Evolutionary conservation across 106 monocot genomes (phyloP), one percentile per base, ranked within the genome.

Genomic region (Xerophyta viscosa): DNA sequence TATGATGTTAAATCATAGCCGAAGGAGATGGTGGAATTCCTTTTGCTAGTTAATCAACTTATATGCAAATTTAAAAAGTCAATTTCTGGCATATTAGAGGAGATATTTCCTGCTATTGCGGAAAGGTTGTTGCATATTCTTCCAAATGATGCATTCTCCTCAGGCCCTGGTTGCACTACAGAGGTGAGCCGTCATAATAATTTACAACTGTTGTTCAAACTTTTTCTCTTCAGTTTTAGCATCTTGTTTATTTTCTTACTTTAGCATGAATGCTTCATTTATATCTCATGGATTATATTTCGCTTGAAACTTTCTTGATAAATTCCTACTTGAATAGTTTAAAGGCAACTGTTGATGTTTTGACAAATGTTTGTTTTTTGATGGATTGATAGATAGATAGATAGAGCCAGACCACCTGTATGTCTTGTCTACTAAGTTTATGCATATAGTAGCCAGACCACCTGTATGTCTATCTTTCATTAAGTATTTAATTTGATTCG

Each of bases 1-100:
- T n/a, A n/a, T n/a, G n/a, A n/a, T n/a, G n/a, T n/a, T n/a, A 46
- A 46, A 14, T 60, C 70, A 33, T 77, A 94, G 93, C 71, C 83
- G 37, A 88, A 89, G 37, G 88, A 88, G 51, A 70, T 89, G 81
- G 70, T 82, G 57, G 88, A 85, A 63, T 85, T 96, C 66, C 78
- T 96, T 29, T 45, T 84, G 20, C 65, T 96, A 25, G 66, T 96
- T 31, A 96, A 96, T 70, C 88, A 96, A 70, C 57, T 88, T 20
- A 85, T 96, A 61, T 72, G 81, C 70, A 96, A 96, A 68, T 96
- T 96, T 45, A 76, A 64, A n/a, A 56, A 67, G 21, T 77, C 84
- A 54, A 56, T 76, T 21, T 63, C 30, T 33, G 27, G 36, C 48
- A 70, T 89, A 65, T 29, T 96, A 46, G 88, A 81, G 61, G 84